Base-by-base conservation (phyloP, 2,329 filamentous ascomycete species). In the Ophiostoma piceae region DNA sequence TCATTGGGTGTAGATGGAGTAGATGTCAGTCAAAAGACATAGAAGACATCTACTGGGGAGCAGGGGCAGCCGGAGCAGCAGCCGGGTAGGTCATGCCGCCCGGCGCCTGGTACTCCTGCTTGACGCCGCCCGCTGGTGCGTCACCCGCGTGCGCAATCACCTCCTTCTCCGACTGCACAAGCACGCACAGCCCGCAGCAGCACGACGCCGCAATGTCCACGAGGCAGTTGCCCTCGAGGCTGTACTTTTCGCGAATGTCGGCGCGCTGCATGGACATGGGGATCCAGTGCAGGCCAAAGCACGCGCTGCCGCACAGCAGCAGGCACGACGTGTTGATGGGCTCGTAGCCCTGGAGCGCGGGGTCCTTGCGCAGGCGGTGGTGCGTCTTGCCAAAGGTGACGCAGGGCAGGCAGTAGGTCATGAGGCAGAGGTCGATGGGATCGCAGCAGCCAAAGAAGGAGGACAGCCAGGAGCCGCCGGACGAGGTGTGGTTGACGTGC, bases 131-230 rank as follows among this genome's bases (percentile, higher is more conserved):
- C 1, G 51, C 68, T 71, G 66, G 68, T 29, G 37, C 69, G 41
- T 73, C 71, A n/a, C 73, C 71, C 73, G 80, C 80, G 16, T 78
- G 79, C 71, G 79, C 74, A 67, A 76, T 77, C 2, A 78, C 77
- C 76, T 84, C 82, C 79, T 84, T 84, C 54, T 84, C 82, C 71
- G 79, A 75, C 79, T 84, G 82, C 68, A 81, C 77, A 32, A 84
- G 74, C 65, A 78, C 76, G 76, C 82, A 84, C 76, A 79, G 78
- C 29, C 76, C 77, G 73, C 82, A 84, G 78, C 82, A 84, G 77
- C 78, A 83, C 1, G 82, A 77, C 3, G 77, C 75, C 47, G 77
- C 78, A 41, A 84, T 74, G 68, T 84, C 82, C 43, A 77, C 75
- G 1, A 81, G 72, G 72, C 80, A 83, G 75, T 74, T 80, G 32